Conservation (phyloP, 257 asterid species). For the Solanum infundibuliforme region DNA sequence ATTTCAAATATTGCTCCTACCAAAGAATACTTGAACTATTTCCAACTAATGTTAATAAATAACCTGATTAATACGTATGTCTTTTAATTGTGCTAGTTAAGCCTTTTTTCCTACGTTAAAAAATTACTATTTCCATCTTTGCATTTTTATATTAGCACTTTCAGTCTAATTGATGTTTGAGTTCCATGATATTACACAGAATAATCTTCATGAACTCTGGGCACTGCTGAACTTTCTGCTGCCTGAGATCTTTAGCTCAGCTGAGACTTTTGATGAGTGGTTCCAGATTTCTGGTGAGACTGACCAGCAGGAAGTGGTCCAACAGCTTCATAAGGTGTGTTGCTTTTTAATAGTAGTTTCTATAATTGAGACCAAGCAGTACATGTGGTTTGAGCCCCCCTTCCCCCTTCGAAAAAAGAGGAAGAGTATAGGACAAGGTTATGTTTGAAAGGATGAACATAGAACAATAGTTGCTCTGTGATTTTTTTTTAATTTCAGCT, state of each 20-base stretch:
- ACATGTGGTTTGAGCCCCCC: background rate
- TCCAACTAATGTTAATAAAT: background rate
- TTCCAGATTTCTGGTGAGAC: constrained; percentile 97
- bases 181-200: constrained; percentile 37
- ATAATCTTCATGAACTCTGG: constrained; percentile 99
- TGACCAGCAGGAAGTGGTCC: constrained; percentile 99
- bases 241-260: constrained; percentile 98
- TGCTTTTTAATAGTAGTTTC: background rate
- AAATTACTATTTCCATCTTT: background rate
- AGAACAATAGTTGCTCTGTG: background rate
- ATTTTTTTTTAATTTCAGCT: background rate
- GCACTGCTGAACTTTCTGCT: constrained; percentile 93
- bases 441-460: background rate
- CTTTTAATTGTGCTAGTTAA: background rate
- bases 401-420: background rate
- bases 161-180: background rate
- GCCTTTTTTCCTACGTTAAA: background rate
- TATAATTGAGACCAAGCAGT: background rate
- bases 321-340: constrained; percentile 98
- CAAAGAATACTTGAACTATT: background rate
- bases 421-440: background rate
- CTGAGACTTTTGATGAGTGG: constrained; percentile 99
- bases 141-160: background rate
- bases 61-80: background rate
- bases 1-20: background rate